Percentiles rank a stretch among this genome's conserved stretches.
phyloP scores from a whole-genome alignment of 2,329 filamentous ascomycete genomes.

The Aspergillus aculeatus region DNA sequence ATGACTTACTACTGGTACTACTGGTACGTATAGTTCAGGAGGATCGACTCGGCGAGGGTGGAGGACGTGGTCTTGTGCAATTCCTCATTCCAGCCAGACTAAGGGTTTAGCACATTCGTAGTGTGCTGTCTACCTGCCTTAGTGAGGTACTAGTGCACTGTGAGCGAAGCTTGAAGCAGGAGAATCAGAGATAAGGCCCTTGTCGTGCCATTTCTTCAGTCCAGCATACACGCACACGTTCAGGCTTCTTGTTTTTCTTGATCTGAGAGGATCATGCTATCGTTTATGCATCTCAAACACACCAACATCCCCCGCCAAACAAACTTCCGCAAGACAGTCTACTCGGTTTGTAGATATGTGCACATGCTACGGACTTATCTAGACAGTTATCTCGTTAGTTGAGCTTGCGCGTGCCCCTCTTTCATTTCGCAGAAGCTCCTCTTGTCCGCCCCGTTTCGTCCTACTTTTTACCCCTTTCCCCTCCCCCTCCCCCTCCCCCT shows the following conservation, averaged over 20 bases:
- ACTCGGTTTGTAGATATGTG: not conserved
- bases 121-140: not conserved
- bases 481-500: not conserved
- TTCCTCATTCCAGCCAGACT: not conserved
- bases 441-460: not conserved
- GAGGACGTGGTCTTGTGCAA: not conserved
- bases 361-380: not conserved
- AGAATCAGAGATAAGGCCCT: slow-evolving; percentile 7
- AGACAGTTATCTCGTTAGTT: too few species aligned
- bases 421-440: not conserved
- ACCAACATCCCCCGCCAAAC: too few species aligned
- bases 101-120: not conserved
- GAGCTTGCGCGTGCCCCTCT: not conserved
- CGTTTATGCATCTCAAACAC: too few species aligned
- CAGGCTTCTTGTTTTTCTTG: not conserved
- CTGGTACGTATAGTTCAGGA: not conserved
- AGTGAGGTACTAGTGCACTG: slow-evolving; percentile 16
- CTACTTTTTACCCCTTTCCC: not conserved
- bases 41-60: not conserved
- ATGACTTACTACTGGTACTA: not conserved
- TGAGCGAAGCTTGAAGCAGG: slow-evolving; percentile 1
- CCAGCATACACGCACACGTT: not conserved
- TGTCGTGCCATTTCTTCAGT: not conserved
- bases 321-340: too few species aligned
- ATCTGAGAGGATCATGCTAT: too few species aligned